Conservation (phyloP, 106 monocot species). For the Alisma plantagoaquatica region DNA sequence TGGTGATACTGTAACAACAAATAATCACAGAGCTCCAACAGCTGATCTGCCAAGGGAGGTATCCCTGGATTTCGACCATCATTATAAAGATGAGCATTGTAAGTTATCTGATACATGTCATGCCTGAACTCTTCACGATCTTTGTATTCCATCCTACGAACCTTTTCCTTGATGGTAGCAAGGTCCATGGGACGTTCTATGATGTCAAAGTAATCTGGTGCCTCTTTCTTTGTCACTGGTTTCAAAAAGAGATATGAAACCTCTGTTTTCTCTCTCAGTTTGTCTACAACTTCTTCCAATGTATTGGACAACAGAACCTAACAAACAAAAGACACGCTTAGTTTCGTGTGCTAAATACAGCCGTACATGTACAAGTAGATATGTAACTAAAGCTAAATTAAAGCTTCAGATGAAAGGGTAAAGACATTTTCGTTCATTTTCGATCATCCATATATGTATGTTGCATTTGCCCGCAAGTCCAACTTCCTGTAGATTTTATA, state of each 20-base stretch:
- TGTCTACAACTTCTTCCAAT: slow-evolving; percentile 64
- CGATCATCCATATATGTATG: too few species aligned
- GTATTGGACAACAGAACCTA: slow-evolving; percentile 55
- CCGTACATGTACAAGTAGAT: background rate
- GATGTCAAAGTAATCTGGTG: slow-evolving; percentile 75
- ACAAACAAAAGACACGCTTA: background rate
- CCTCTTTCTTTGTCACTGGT: slow-evolving; percentile 93
- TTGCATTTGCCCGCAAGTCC: too few species aligned
- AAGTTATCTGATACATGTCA: slow-evolving; percentile 86
- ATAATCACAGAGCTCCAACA: slow-evolving; percentile 79
- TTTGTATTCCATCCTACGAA: slow-evolving; percentile 82
- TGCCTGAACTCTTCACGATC: slow-evolving; percentile 76
- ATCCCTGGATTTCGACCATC: slow-evolving; percentile 63
- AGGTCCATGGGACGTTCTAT: slow-evolving; percentile 81
- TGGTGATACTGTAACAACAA: slow-evolving; percentile 29
- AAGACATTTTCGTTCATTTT: too few species aligned
- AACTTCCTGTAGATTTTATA: too few species aligned
- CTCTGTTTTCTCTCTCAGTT: slow-evolving; percentile 23
- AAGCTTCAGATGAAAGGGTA: too few species aligned
- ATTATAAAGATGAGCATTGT: slow-evolving; percentile 81
- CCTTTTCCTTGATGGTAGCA: slow-evolving; percentile 77
- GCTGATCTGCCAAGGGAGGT: slow-evolving; percentile 91
- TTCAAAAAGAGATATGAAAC: slow-evolving; percentile 72
- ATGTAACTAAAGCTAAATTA: too few species aligned
- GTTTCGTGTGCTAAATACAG: slow-evolving; percentile 1